These are phyloP conservation scores for Apiospora arundinis DNA, from an alignment of 2,329 filamentous ascomycete genomes.

Conservation along the genomic window DNA sequence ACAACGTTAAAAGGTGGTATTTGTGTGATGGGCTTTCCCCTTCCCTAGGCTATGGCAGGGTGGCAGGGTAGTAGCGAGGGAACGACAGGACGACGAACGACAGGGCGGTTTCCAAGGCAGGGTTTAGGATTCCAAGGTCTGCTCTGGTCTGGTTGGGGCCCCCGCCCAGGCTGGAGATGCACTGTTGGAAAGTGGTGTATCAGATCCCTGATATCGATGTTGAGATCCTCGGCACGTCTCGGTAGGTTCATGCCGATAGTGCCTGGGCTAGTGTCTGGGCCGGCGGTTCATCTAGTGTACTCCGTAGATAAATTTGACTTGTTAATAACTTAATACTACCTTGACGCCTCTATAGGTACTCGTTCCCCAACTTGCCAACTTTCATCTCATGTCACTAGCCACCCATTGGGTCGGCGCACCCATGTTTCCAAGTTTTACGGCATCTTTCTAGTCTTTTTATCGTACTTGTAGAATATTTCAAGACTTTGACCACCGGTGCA, in stretches of 20 bases:
- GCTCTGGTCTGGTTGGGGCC: neutral
- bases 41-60: too few species aligned
- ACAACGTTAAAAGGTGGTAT: neutral
- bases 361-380: neutral
- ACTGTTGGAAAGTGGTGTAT: neutral
- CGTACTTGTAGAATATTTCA: too few species aligned
- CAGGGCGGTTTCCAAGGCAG: neutral
- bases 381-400: neutral
- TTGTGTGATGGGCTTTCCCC: neutral
- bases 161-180: neutral
- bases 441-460: neutral
- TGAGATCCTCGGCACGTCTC: neutral
- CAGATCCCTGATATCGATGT: neutral
- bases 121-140: neutral
- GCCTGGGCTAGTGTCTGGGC: neutral
- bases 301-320: too few species aligned
- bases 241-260: neutral
- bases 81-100: neutral
- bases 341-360: neutral
- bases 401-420: neutral
- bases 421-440: neutral
- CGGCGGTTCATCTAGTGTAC: neutral
- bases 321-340: too few species aligned
- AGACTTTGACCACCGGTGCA: too few species aligned
- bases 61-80: too few species aligned